Evolutionary conservation across 148 eudicot genomes (phyloP), one percentile per base, ranked within the genome.

Genomic region (Hydrangea macrophylla): DNA sequence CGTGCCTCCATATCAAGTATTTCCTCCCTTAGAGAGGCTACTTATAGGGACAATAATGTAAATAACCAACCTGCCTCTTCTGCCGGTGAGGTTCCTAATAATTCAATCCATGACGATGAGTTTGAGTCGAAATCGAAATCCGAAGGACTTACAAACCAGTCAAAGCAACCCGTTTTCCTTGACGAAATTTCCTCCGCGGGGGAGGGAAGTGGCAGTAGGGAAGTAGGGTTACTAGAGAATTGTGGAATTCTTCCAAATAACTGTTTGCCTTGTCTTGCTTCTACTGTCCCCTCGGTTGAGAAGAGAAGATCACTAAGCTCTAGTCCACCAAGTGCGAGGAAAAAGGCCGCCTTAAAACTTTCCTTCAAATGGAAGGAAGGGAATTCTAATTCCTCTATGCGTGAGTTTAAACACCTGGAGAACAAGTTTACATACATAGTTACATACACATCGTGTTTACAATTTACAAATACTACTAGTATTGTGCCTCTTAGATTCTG

Each of bases 351-450:
- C 20, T 60, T 70, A 40, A 92, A 78, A 68, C 79, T 84, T 70
- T 83, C 99, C 10, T 91, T 91, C 76, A 91, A 87, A 75, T 89
- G 93, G 97, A 91, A 64, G 67, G 97, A 91, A 39, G 96, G 90
- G 54, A 80, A 85, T 80, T 57, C 88, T 58, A 80, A 55, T 73
- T 70, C 92, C 33, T 68, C 70, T 64, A 68, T 83, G 67, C 48
- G 93, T 88, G 71, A 83, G 93, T 73, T 20, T 64, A 33, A 28
- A 37, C 25, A 13, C 63, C 25, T 35, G 23, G 31, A 66, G 15
- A 36, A 50, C 62, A 37, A 48, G 23, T 17, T 11, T 2, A 39
- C 36, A 68, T 56, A 55, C 50, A 35, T 17, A 27, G 25, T 11
- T 6, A 13, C 33, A 48, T 42, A 12, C 23, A 61, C 9, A 12